Evolutionary conservation across 371 early-diverging fungal species (phyloP), one percentile per base, ranked within the genome.

Genomic region (Choanephora cucurbitarum): DNA sequence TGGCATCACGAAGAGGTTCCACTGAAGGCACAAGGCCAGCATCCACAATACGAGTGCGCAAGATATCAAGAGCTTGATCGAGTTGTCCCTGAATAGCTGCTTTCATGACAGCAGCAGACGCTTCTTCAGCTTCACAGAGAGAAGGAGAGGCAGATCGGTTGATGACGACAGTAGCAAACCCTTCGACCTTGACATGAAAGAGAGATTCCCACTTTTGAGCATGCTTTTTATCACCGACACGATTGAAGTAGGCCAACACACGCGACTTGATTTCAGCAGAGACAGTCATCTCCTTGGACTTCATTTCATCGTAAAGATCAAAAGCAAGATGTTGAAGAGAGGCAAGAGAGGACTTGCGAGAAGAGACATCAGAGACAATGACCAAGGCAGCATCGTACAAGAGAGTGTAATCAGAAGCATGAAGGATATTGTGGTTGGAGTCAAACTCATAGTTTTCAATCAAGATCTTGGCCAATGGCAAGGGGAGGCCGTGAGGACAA

Each of bases 1-100:
- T 71, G 0, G 68, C 72, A 47, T 77, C 77, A 24, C 77, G 74
- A 53, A 69, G 54, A 10, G 58, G 44, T 34, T 77, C 77, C 17
- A 74, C 66, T 0, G 57, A 37, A 24, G 77, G 77, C 6, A 67
- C 49, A 43, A 61, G 39, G 9, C 60, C 62, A 23, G 40, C 40
- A 10, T 49, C 46, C 15, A 72, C 47, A 32, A 75, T 63, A 5
- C 51, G 28, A 3, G 56, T 52, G 41, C 68, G 60, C 23, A 74
- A 58, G 18, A 70, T 49, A 17, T 54, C 40, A 13, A 54, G 22
- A 13, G 70, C 72, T 18, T 63, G 60, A 22, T 51, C 58, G 7
- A 44, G 32, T 3, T 72, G 48, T 8, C 67, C 64, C n/a, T 56
- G 64, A 18, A 58, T 49, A n/a, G 61, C 57, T 2, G 64, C 62